A percentile compares a stretch with the other conserved stretches of the same genome.
phyloP scores from a whole-genome alignment of 306 rosid genomes.

The Glycyrrhiza uralensis region DNA sequence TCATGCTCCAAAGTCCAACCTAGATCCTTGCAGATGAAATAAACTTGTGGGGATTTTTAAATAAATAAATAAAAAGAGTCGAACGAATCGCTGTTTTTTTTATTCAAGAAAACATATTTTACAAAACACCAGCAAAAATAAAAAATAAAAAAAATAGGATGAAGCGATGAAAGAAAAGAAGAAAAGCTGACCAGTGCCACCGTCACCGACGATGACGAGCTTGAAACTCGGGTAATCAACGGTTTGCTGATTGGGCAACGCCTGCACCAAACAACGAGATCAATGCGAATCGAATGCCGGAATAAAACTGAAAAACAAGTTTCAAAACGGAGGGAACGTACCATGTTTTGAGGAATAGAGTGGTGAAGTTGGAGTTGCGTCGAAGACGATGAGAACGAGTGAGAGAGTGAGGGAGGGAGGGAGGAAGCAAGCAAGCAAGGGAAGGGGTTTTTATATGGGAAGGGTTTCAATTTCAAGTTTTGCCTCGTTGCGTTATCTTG shows the following conservation, averaged over 20 bases:
- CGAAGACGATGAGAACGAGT: too few relatives aligned
- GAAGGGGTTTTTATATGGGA: too few relatives aligned
- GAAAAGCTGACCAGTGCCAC: slow-evolving; percentile 58
- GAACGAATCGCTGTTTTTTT: too few relatives aligned
- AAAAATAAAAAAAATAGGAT: too few relatives aligned
- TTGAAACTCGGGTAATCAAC: slow-evolving; percentile 83
- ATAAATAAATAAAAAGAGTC: too few relatives aligned
- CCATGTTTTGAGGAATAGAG: too few relatives aligned
- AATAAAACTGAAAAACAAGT: background rate
- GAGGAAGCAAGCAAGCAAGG: background rate
- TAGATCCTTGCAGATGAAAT: background rate
- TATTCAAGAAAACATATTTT: too few relatives aligned
- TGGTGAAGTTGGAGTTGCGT: too few relatives aligned
- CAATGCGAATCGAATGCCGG: background rate
- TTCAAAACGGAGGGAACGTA: too few relatives aligned
- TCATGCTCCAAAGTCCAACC: background rate
- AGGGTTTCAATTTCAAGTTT: too few relatives aligned
- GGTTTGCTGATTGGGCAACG: slow-evolving; percentile 79
- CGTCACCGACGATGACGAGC: slow-evolving; percentile 84
- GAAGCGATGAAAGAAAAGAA: background rate
- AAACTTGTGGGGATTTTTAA: background rate
- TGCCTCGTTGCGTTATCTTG: too few relatives aligned
- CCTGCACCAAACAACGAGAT: slow-evolving; percentile 23
- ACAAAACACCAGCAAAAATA: too few relatives aligned
- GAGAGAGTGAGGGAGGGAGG: background rate